Evolutionary conservation across 1,139 yeast species (phyloP).

Genomic region (Torulaspora globosa): DNA sequence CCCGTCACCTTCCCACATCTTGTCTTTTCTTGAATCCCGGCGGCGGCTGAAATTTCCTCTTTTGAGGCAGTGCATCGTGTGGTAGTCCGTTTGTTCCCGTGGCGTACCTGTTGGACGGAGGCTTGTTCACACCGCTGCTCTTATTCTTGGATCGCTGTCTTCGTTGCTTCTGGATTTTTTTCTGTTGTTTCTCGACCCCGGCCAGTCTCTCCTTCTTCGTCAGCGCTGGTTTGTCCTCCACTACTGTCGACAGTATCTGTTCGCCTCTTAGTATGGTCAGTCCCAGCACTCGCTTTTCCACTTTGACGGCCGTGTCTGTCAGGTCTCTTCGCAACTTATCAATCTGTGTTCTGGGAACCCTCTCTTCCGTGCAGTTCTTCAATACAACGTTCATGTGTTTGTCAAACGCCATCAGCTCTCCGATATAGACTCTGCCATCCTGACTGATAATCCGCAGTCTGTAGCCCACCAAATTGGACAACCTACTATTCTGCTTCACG

Average conservation of each 20-base stretch:
- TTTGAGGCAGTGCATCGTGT: constrained; percentile 26
- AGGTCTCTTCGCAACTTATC: constrained; percentile 40
- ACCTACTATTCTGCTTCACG: constrained; percentile 33
- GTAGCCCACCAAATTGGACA: constrained; percentile 71
- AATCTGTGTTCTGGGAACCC: constrained; percentile 61
- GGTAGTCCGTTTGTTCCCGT: constrained; percentile 6
- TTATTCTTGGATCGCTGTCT: constrained; percentile 19
- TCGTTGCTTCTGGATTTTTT: constrained; percentile 26
- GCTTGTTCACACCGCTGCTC: constrained; percentile 16
- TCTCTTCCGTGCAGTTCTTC: constrained; percentile 78
- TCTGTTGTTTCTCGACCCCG: constrained; percentile 26
- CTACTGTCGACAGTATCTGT: constrained; percentile 74
- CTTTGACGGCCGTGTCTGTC: constrained; percentile 25
- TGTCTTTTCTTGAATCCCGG: constrained; percentile 40
- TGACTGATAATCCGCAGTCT: constrained; percentile 67
- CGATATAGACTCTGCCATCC: constrained; percentile 73
- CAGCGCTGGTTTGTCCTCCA: constrained; percentile 65
- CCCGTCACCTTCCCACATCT: not conserved
- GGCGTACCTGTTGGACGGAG: constrained; percentile 16
- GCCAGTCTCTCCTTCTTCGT: constrained; percentile 43
- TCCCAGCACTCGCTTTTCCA: constrained; percentile 66
- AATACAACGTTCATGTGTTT: constrained; percentile 83
- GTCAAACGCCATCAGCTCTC: constrained; percentile 83
- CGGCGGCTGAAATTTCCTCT: constrained; percentile 42
- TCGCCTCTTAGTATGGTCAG: constrained; percentile 84